phyloP scores from a whole-genome alignment of 2,329 filamentous ascomycete genomes.

The Ceratocystis lukuohia region DNA sequence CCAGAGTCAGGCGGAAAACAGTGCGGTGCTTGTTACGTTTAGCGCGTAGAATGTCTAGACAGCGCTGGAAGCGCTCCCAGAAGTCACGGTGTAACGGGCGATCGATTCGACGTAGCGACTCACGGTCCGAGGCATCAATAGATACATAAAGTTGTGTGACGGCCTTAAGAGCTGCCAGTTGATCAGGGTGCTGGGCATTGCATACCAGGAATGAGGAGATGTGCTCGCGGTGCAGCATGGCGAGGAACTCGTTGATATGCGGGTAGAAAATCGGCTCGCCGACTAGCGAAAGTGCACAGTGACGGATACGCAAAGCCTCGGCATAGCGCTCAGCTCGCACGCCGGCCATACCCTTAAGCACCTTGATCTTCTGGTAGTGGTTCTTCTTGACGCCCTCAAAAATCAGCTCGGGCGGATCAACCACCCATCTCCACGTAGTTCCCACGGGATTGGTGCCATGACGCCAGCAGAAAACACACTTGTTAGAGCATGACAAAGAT shows the following conservation, averaged over 20 bases:
- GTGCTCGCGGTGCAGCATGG: constrained; percentile 67
- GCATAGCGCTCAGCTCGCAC: constrained; percentile 82
- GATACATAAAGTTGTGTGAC: constrained; percentile 95
- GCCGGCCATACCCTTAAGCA: constrained; percentile 86
- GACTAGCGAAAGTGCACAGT: constrained; percentile 84
- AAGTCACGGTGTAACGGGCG: constrained; percentile 88
- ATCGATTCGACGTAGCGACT: constrained; percentile 78
- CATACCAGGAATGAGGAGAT: constrained; percentile 94
- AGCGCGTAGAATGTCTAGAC: constrained; percentile 75
- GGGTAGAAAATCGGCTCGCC: constrained; percentile 99
- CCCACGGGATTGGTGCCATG: constrained; percentile 95
- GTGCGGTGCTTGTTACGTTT: constrained; percentile 78
- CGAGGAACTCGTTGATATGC: constrained; percentile 84
- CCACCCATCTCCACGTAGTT: constrained; percentile 92
- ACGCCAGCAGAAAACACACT: constrained; percentile 98
- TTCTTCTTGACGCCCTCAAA: constrained; percentile 81
- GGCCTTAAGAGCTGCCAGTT: constrained; percentile 65
- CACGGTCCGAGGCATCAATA: constrained; percentile 85
- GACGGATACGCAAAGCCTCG: constrained; percentile 83
- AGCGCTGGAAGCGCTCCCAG: constrained; percentile 89
- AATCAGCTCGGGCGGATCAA: constrained; percentile 80
- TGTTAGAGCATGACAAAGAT: constrained; percentile 90
- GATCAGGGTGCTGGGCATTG: constrained; percentile 91
- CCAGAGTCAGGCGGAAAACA: constrained; percentile 85
- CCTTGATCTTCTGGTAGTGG: constrained; percentile 96